Evolutionary conservation across 257 asterid species (phyloP), one percentile per base, ranked within the genome.

Genomic region (Jaltomata sinuosa): DNA sequence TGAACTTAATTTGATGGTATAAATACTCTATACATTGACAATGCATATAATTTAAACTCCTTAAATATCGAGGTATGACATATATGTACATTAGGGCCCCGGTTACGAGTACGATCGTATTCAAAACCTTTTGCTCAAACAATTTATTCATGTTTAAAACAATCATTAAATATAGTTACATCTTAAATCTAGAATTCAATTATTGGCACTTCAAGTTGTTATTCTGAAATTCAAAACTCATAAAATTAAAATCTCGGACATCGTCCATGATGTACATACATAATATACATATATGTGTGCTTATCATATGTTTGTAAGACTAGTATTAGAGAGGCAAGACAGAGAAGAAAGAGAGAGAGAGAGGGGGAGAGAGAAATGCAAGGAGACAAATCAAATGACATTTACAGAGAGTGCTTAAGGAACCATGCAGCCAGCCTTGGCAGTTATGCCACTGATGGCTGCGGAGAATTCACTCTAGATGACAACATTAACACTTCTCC

Each of bases 351-450:
- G 59, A 78, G 65, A 45, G 21, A 69, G 69, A 52, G 84, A 83
- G 57, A 85, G 45, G 77, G 64, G 74, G 34, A 81, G 54, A 74
- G 65, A 57, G 68, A 80, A 25, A 90, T 91, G 97, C 94, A 90
- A 74, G 90, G 90, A 45, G 95, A 87, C 29, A 85, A 84, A 87
- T 32, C 61, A 12, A 83, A 79, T 50, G 90, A 84, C 25, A 40
- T 82, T 27, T 91, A 92, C 80, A 88, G 80, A 87, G 98, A 94
- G 85, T 93, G 97, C 88, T 88, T 88, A 22, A 86, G 91, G 59
- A 94, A 93, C 90, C 95, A 94, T 89, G 98, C 98, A 84, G 97
- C 97, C 85, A 91, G 92, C 83, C 91, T 93, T 1, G 98, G 97
- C 2, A 91, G 92, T 95, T 92, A 94, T 57, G 95, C 95, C 79